Conservation (phyloP, 495 filamentous ascomycete genomes). For the Neurospora sp. region DNA sequence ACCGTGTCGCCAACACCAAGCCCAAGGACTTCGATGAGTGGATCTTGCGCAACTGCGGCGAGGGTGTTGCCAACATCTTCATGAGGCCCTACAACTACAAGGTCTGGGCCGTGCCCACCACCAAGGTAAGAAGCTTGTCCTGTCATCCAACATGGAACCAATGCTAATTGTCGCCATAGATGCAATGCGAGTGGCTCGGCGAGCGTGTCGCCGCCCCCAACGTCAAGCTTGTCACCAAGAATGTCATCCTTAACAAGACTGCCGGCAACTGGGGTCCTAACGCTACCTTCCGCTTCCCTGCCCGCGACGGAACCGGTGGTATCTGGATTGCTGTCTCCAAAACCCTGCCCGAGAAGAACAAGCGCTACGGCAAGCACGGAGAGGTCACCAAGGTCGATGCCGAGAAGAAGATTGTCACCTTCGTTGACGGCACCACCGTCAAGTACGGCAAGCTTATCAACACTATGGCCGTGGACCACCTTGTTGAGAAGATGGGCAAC, state of each 20-base stretch:
- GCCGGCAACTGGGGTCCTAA: conserved; percentile 99
- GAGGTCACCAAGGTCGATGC: conserved; percentile 79
- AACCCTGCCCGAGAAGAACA: conserved; percentile 87
- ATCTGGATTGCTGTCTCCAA: conserved; percentile 98
- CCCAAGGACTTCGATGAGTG: conserved; percentile 96
- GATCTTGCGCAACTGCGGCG: conserved; percentile 89
- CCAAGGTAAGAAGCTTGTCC: conserved; percentile 57
- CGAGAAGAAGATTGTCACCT: conserved; percentile 67
- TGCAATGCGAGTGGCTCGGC: conserved; percentile 99
- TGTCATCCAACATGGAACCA: background rate
- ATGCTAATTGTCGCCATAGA: conserved; percentile 42
- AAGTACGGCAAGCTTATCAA: conserved; percentile 85
- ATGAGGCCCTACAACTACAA: conserved; percentile 99
- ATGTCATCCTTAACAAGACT: conserved; percentile 91
- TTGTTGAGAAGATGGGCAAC: conserved; percentile 82
- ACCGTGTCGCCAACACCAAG: conserved; percentile 77
- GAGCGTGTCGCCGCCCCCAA: conserved; percentile 97
- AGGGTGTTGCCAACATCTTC: conserved; percentile 88
- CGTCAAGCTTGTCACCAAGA: conserved; percentile 88
- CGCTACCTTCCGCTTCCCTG: conserved; percentile 96
- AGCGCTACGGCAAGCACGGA: conserved; percentile 75
- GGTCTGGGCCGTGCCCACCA: conserved; percentile 98
- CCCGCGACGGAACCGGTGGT: conserved; percentile 87
- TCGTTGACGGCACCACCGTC: conserved; percentile 82
- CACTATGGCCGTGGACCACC: conserved; percentile 91